These are phyloP conservation scores for Floccularia luteovirens DNA, from an alignment of 768 basidiomycete species.

Conservation along the genomic window DNA sequence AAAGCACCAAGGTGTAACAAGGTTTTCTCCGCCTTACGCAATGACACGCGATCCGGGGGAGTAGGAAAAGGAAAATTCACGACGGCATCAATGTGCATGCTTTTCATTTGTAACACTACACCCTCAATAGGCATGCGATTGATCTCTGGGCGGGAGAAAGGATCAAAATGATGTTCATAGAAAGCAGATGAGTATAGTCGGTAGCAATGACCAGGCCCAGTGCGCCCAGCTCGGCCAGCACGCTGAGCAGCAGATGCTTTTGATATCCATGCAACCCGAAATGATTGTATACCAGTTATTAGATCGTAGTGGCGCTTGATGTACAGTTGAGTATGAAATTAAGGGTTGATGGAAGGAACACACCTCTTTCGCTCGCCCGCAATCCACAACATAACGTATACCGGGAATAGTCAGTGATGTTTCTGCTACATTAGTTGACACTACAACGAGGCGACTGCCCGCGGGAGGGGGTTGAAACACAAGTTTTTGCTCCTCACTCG, in stretches of 20 bases:
- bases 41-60: conserved; percentile 71
- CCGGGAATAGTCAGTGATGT: conserved; percentile 96
- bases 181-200: conserved; percentile 93
- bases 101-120: conserved; percentile 97
- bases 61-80: conserved; percentile 99
- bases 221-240: conserved; percentile 94
- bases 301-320: conserved; percentile 77
- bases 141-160: conserved; percentile 87
- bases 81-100: conserved; percentile 95
- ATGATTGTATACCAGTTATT: conserved; percentile 79
- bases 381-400: conserved; percentile 97
- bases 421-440: conserved; percentile 95
- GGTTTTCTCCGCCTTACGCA: conserved; percentile 77
- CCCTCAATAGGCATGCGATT: conserved; percentile 95
- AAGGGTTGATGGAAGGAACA: conserved; percentile 2
- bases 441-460: conserved; percentile 81
- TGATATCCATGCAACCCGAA: conserved; percentile 89
- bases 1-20: conserved; percentile 83
- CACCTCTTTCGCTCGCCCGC: conserved; percentile 92
- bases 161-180: conserved; percentile 87
- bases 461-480: conserved; percentile 84
- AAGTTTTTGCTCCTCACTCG: conserved; percentile 91
- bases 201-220: conserved; percentile 97
- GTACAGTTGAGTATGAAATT: background rate
- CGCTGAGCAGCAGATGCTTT: conserved; percentile 94